Evolutionary conservation across 805 yeast genomes (phyloP), one percentile per base, ranked within the genome.

Genomic region (Schwanniomyces sp.): DNA sequence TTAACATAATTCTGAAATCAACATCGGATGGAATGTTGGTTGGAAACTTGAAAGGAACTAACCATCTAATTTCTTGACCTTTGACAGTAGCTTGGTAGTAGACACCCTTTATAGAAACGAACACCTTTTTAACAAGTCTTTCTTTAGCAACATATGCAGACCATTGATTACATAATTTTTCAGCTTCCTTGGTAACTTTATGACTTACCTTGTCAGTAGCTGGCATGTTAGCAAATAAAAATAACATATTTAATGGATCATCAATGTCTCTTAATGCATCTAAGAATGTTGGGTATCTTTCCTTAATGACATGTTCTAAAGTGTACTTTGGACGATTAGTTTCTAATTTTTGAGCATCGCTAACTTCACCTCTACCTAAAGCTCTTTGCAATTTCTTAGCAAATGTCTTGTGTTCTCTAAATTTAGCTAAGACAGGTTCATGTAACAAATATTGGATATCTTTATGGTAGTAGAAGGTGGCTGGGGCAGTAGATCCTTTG

Each of bases 401-500:
- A 70, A 94, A 94, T 5, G 94, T 81, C 76, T 94, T 94, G 72
- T 94, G 98, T 50, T 91, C 96, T 72, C 99, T 83, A 71, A 94
- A 94, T 69, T 88, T 91, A 52, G 79, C 80, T 58, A 94, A 76
- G 24, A 94, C 87, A 4, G 98, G 98, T 73, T 94, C 99, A 67
- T 94, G 99, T 75, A 90, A 73, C 57, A 94, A 75, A 67, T 92
- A 94, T 69, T 91, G 96, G 55, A 94, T 94, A 67, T 94, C 99
- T 69, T 91, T 94, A 53, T 86, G 68, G 67, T 91, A 92, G 72
- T 94, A 94, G 66, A 94, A 95, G 3, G 99, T 94, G 21, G 87
- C 86, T 41, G 96, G 96, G 24, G 95, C 96, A 7, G 97, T 89
- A n/a, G 96, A 88, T 18, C 99, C 98, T 70, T 90, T 94, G 70